Conservation (phyloP, 2,329 filamentous ascomycete genomes). For the Hymenotorrendiella dingleyae region DNA sequence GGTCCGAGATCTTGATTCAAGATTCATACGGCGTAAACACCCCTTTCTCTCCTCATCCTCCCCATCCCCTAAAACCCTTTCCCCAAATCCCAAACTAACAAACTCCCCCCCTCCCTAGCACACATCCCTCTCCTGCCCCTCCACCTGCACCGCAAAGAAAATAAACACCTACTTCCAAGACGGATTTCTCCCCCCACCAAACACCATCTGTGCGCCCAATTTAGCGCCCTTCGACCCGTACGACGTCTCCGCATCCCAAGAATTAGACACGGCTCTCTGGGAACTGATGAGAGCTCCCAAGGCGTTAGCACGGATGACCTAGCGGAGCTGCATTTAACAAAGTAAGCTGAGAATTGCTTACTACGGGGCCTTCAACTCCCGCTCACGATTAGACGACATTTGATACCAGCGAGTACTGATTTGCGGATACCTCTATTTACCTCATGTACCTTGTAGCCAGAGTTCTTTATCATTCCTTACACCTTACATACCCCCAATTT, state of each 20-base stretch:
- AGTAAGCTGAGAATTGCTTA: too few relatives aligned
- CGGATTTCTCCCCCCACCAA: conserved; percentile 37
- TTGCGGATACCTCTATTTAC: too few relatives aligned
- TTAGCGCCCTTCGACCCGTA: conserved; percentile 34
- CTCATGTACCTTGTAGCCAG: too few relatives aligned
- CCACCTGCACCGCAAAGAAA: conserved; percentile 30
- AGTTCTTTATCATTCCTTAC: too few relatives aligned
- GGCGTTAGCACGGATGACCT: too few relatives aligned
- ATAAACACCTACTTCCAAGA: conserved; percentile 36
- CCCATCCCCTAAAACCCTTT: too few relatives aligned
- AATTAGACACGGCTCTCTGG: neutral
- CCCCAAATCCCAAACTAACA: neutral
- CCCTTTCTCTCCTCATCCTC: neutral
- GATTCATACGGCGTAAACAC: conserved; percentile 42
- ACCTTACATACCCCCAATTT: too few relatives aligned
- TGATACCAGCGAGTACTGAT: too few relatives aligned
- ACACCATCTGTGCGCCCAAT: conserved; percentile 42
- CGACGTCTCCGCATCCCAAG: neutral
- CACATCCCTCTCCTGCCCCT: conserved; percentile 35
- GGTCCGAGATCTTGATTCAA: conserved; percentile 42
- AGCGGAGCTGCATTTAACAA: too few relatives aligned
- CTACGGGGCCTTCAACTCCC: too few relatives aligned
- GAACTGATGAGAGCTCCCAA: neutral
- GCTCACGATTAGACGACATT: too few relatives aligned
- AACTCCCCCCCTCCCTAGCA: conserved; percentile 35